phyloP scores from a whole-genome alignment of 805 yeast species.

The Metschnikowia anglica region DNA sequence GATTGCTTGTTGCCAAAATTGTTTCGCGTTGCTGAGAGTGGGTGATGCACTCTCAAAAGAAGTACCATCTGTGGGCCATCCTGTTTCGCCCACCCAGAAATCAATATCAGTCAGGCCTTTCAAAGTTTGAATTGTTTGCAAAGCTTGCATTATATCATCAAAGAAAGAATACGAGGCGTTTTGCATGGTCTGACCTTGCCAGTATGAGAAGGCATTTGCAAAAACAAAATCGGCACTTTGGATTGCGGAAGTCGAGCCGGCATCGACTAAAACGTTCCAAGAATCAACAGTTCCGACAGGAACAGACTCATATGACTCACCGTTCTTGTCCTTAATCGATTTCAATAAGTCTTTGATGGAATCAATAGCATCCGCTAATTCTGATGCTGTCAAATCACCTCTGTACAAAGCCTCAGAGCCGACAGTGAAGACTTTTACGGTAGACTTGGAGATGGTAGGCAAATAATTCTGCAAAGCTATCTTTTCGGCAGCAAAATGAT shows the following conservation, averaged over 20 bases:
- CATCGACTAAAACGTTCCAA: slow-evolving; percentile 90
- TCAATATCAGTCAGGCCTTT: slow-evolving; percentile 85
- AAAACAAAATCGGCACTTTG: slow-evolving; percentile 79
- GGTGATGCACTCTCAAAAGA: slow-evolving; percentile 67
- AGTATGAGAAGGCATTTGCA: slow-evolving; percentile 96
- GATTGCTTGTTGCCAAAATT: slow-evolving; percentile 83
- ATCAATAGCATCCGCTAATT: slow-evolving; percentile 66
- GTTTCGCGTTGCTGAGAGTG: slow-evolving; percentile 66
- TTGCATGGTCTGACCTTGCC: slow-evolving; percentile 91
- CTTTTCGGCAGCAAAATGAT: slow-evolving; percentile 74
- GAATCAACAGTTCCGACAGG: slow-evolving; percentile 95
- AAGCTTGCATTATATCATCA: slow-evolving; percentile 97
- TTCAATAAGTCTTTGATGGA: slow-evolving; percentile 60
- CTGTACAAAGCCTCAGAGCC: slow-evolving; percentile 97
- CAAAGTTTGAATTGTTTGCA: slow-evolving; percentile 79
- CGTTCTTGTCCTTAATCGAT: slow-evolving; percentile 72
- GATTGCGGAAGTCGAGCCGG: slow-evolving; percentile 66
- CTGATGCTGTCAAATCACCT: slow-evolving; percentile 72
- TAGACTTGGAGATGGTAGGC: slow-evolving; percentile 66
- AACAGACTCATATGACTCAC: slow-evolving; percentile 65
- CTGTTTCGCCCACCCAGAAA: slow-evolving; percentile 97
- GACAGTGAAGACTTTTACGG: slow-evolving; percentile 77
- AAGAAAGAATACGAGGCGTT: slow-evolving; percentile 90
- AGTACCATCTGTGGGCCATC: slow-evolving; percentile 92
- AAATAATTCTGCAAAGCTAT: slow-evolving; percentile 66